These are phyloP conservation scores for Arctium lappa DNA, from an alignment of 129 eudicot species.

Conservation along the genomic window DNA sequence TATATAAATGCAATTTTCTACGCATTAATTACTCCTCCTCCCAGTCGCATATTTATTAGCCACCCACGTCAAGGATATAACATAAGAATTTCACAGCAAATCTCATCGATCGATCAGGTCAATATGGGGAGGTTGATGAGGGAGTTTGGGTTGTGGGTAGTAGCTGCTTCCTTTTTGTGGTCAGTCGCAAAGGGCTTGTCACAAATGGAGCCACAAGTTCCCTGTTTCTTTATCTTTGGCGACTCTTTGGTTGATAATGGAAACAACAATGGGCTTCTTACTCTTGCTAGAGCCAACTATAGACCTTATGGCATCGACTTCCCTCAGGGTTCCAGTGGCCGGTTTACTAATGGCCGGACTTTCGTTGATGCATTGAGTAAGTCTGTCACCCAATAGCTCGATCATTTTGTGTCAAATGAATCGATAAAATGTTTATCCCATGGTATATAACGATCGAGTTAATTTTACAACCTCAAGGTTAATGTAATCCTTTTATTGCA, in stretches of 20 bases:
- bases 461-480: neutral
- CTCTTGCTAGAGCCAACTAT: slow-evolving; percentile 81
- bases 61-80: neutral
- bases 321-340: slow-evolving; percentile 72
- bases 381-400: neutral
- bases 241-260: slow-evolving; percentile 94
- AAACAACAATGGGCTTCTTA: slow-evolving; percentile 67
- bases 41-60: slow-evolving; percentile 10
- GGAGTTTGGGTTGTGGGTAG: slow-evolving; percentile 14
- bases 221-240: slow-evolving; percentile 75
- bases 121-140: slow-evolving; percentile 18
- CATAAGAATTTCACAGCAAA: neutral
- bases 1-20: slow-evolving; percentile 7
- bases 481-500: slow-evolving; percentile 19
- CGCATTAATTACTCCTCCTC: slow-evolving; percentile 2
- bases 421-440: neutral
- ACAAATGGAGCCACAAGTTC: slow-evolving; percentile 49
- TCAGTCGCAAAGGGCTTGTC: slow-evolving; percentile 9
- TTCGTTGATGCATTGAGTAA: slow-evolving; percentile 77
- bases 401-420: neutral
- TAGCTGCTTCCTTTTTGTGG: slow-evolving; percentile 6
- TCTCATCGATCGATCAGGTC: neutral
- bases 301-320: slow-evolving; percentile 84
- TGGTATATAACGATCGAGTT: neutral
- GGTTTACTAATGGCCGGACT: slow-evolving; percentile 90